Evolutionary conservation across 2,329 filamentous ascomycete species (phyloP).

Genomic region (Juglanconis sp.): DNA sequence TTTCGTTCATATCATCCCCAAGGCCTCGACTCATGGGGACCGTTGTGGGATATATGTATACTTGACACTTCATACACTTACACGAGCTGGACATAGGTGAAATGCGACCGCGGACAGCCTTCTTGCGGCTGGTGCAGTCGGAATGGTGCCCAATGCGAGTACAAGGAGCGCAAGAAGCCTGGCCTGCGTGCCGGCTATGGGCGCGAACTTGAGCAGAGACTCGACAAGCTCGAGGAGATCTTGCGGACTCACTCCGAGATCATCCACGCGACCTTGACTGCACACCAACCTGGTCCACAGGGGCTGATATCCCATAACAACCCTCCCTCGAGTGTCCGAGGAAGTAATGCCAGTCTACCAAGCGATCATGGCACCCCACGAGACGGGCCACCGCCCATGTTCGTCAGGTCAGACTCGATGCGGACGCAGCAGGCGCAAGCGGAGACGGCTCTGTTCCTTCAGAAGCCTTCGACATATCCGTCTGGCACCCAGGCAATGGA

Average conservation of each 20-base stretch:
- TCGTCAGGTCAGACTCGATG: conserved; percentile 48
- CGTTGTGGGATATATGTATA: not conserved
- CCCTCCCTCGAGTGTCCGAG: conserved; percentile 40
- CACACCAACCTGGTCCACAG: conserved; percentile 27
- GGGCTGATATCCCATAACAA: conserved; percentile 23
- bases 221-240: conserved; percentile 67
- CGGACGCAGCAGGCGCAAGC: conserved; percentile 47
- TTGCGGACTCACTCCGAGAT: conserved; percentile 65
- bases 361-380: conserved; percentile 57
- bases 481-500: conserved; percentile 46
- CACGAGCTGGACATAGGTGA: conserved; percentile 45
- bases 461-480: conserved; percentile 53
- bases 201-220: conserved; percentile 68
- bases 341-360: conserved; percentile 48
- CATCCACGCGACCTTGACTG: conserved; percentile 53
- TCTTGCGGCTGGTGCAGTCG: conserved; percentile 66
- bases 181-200: conserved; percentile 67
- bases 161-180: conserved; percentile 67
- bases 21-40: not conserved
- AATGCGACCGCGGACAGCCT: conserved; percentile 74
- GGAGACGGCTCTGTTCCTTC: conserved; percentile 59
- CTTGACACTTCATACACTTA: not conserved
- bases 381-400: conserved; percentile 41
- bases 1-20: not conserved
- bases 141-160: conserved; percentile 62